Conservation (phyloP, 345 rosid species). For the Zanthoxylum bungeanum region DNA sequence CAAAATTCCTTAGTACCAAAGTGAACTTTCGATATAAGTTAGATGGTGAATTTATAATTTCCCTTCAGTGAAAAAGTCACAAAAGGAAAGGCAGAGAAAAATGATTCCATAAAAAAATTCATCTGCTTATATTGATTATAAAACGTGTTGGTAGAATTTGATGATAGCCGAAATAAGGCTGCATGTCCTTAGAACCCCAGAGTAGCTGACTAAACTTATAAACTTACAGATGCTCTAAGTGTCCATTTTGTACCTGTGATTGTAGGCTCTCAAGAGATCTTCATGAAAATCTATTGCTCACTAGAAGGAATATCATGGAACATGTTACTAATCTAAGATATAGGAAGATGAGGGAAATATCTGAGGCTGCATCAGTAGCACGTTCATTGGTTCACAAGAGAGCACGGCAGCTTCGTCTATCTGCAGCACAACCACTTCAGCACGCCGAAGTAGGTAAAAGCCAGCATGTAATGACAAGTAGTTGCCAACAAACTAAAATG, state of each 20-base stretch:
- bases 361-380: constrained; percentile 54
- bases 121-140: neutral
- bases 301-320: constrained; percentile 48
- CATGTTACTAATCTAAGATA: constrained; percentile 44
- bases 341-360: constrained; percentile 48
- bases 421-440: constrained; percentile 35
- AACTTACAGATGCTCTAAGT: constrained; percentile 10
- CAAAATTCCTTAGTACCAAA: no score
- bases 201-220: neutral
- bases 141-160: neutral
- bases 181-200: neutral
- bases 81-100: neutral
- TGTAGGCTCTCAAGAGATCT: constrained; percentile 63
- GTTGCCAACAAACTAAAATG: constrained; percentile 18
- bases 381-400: constrained; percentile 63
- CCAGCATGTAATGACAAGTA: constrained; percentile 21
- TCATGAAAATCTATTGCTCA: constrained; percentile 45
- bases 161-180: neutral
- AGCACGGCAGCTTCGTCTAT: constrained; percentile 52
- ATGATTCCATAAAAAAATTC: neutral
- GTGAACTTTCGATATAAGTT: no score
- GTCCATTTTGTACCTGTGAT: constrained; percentile 4
- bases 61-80: neutral
- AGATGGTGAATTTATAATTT: no score
- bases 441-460: constrained; percentile 29